Percentiles rank a stretch among this genome's conserved stretches.
Conservation (phyloP, 192 early-diverging fungal species). For the Coemansia sp. region DNA sequence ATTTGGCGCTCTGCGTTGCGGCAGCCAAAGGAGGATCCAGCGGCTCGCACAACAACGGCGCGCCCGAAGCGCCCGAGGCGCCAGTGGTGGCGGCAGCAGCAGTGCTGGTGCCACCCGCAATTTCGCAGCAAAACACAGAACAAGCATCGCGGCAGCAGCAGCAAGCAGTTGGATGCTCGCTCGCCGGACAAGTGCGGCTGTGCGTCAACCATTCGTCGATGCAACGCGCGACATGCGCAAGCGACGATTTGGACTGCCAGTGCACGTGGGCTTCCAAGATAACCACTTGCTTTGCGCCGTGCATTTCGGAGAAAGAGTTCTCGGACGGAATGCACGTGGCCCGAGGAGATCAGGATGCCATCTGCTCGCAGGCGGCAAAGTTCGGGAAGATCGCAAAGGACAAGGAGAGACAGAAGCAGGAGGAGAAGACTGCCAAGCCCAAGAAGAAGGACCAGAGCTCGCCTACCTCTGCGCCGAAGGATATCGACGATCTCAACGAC, state of each 20-base stretch:
- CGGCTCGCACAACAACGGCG: neutral
- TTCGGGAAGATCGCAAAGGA: constrained; percentile 51
- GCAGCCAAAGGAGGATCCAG: neutral
- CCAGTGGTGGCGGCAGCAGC: constrained; percentile 14
- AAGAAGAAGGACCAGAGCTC: constrained; percentile 20
- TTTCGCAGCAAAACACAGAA: neutral
- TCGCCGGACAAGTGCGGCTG: constrained; percentile 45
- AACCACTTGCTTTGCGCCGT: constrained; percentile 48
- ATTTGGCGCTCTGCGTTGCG: neutral
- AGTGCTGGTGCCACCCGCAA: constrained; percentile 3
- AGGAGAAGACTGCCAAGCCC: constrained; percentile 35
- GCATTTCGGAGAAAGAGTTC: constrained; percentile 36
- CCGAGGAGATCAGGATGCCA: constrained; percentile 31
- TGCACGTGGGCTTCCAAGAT: constrained; percentile 44
- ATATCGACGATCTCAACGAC: constrained; percentile 45
- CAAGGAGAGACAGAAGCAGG: constrained; percentile 35
- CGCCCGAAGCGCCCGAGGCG: constrained; percentile 1
- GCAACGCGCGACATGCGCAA: constrained; percentile 42
- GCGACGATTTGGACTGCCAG: constrained; percentile 53
- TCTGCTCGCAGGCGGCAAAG: constrained; percentile 52
- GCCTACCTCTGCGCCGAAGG: constrained; percentile 10
- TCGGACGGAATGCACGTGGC: constrained; percentile 46
- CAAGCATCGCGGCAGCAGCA: neutral
- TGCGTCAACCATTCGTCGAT: constrained; percentile 51
- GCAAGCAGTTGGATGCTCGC: constrained; percentile 21